Conservation (phyloP, 805 yeast species). For the Monosporozyma unispora region DNA sequence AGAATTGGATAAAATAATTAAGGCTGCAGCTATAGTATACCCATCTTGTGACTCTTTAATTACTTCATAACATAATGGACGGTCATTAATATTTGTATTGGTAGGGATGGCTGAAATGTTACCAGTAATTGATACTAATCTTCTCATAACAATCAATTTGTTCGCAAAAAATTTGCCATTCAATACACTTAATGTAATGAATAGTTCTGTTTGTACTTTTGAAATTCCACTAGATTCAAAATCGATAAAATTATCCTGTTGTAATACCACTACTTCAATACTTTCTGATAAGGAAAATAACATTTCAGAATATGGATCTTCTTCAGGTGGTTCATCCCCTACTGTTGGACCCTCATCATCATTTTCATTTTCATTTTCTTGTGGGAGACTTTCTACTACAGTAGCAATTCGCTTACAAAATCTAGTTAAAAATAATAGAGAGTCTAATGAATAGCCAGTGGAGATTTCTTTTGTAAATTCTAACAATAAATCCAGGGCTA, state of each 20-base stretch:
- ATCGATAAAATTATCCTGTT: constrained; percentile 11
- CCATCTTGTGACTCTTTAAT: constrained; percentile 11
- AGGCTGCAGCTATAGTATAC: constrained; percentile 20
- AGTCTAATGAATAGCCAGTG: constrained; percentile 4
- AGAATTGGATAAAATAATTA: constrained; percentile 23
- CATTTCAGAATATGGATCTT: constrained; percentile 19
- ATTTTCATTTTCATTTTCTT: constrained; percentile 6
- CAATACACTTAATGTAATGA: constrained; percentile 13
- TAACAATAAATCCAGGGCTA: constrained; percentile 17
- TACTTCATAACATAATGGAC: constrained; percentile 9
- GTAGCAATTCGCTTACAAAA: constrained; percentile 10
- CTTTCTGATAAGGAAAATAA: constrained; percentile 13
- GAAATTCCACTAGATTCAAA: constrained; percentile 5
- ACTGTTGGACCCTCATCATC: constrained; percentile 9
- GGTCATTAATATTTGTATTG: constrained; percentile 16
- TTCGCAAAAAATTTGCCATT: constrained; percentile 16
- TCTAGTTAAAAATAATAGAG: constrained; percentile 10
- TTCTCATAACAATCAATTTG: constrained; percentile 27
- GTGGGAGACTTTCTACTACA: constrained; percentile 6
- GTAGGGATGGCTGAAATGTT: constrained; percentile 21
- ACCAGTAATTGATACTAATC: constrained; percentile 21
- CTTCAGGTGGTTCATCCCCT: constrained; percentile 3
- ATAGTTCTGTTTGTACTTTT: constrained; percentile 13
- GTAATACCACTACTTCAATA: constrained; percentile 14
- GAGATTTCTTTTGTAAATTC: constrained; percentile 13